A percentile compares a stretch with the other conserved stretches of the same genome.
These are phyloP conservation scores for Lasiosphaeria miniovina DNA, from an alignment of 495 filamentous ascomycete species.

Conservation along the genomic window DNA sequence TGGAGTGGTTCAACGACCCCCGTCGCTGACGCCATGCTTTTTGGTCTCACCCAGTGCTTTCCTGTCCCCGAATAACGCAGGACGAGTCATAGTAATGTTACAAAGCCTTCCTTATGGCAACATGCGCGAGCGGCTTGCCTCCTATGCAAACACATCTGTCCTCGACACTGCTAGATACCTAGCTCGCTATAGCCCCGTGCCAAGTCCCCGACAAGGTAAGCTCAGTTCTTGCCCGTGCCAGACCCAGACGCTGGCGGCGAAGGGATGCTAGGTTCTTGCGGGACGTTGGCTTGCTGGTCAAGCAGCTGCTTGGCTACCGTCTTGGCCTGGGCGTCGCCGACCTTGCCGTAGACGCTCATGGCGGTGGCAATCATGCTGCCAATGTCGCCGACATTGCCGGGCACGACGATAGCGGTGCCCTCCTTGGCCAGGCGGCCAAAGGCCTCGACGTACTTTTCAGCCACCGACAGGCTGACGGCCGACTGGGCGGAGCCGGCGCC, in stretches of 20 bases:
- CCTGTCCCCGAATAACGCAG: neutral
- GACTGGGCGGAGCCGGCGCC: constrained; percentile 72
- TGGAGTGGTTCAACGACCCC: neutral
- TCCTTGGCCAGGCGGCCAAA: constrained; percentile 90
- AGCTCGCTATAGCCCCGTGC: no score
- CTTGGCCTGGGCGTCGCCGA: constrained; percentile 78
- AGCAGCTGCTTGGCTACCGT: constrained; percentile 54
- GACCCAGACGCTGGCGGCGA: no score
- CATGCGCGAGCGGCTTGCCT: no score
- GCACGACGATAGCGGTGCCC: constrained; percentile 90
- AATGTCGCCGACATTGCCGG: constrained; percentile 96
- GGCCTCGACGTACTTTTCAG: constrained; percentile 97
- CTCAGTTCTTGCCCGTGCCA: no score
- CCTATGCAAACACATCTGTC: no score
- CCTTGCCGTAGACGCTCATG: constrained; percentile 92
- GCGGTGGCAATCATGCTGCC: constrained; percentile 96
- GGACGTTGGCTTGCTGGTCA: constrained; percentile 21
- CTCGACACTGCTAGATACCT: no score
- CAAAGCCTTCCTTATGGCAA: neutral
- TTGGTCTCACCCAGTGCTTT: neutral
- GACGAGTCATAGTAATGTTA: neutral
- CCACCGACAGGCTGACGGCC: constrained; percentile 81
- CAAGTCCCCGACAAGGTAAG: no score
- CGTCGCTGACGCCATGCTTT: neutral
- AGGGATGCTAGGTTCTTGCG: no score